These are phyloP conservation scores for Cryptosporidium felis DNA, from an alignment of 169 alveolate species.

Conservation along the genomic window DNA sequence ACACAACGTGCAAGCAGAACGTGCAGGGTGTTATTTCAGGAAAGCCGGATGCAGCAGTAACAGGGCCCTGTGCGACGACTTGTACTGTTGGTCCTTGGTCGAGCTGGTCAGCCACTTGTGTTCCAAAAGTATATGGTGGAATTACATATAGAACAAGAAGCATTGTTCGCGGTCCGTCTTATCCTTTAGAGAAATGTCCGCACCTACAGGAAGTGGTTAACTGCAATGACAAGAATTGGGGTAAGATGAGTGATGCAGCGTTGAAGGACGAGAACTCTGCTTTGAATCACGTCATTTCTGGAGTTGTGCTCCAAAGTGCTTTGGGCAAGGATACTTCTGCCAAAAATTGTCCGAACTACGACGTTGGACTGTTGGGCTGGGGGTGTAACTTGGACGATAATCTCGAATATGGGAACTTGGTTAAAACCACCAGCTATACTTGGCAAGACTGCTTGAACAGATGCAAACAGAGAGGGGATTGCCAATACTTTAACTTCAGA, in stretches of 20 bases:
- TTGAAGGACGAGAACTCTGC: slow-evolving; percentile 40
- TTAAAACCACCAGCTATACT: slow-evolving; percentile 1
- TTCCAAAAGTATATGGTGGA: slow-evolving; percentile 66
- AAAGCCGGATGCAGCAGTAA: background rate
- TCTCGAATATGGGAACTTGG: slow-evolving; percentile 25
- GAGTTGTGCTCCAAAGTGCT: background rate
- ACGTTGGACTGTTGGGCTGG: slow-evolving; percentile 68
- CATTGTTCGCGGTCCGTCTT: background rate
- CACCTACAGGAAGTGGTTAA: slow-evolving; percentile 55
- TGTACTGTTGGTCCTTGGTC: slow-evolving; percentile 58
- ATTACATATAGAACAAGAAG: slow-evolving; percentile 40
- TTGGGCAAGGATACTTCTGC: slow-evolving; percentile 15
- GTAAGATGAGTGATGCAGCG: background rate
- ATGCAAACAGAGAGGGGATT: slow-evolving; percentile 20
- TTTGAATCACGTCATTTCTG: slow-evolving; percentile 1
- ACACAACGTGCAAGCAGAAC: background rate
- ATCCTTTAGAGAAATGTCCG: slow-evolving; percentile 65
- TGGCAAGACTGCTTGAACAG: slow-evolving; percentile 64
- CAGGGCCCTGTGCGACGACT: slow-evolving; percentile 62
- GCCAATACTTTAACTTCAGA: slow-evolving; percentile 25
- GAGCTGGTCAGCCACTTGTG: slow-evolving; percentile 39
- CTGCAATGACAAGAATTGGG: slow-evolving; percentile 57
- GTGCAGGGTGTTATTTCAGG: background rate
- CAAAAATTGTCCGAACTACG: slow-evolving; percentile 34
- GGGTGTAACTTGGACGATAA: slow-evolving; percentile 40